Conservation (phyloP, 2,329 filamentous ascomycete species). For the Pseudogymnoascus sp. region DNA sequence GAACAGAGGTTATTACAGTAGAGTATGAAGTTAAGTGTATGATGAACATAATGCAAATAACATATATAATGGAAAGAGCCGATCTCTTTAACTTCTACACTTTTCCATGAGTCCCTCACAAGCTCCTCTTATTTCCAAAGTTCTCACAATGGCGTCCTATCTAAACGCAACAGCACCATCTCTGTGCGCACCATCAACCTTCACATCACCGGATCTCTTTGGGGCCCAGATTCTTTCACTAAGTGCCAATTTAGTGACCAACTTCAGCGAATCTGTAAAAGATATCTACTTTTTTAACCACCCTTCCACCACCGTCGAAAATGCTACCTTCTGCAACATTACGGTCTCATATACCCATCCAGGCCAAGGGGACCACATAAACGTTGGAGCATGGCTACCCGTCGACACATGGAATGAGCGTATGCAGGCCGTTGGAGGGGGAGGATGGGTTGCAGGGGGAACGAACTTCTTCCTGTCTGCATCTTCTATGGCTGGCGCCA, state of each 20-base stretch:
- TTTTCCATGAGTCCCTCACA: neutral
- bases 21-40: neutral
- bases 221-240: neutral
- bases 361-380: constrained; percentile 19
- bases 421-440: constrained; percentile 27
- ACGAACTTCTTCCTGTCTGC: constrained; percentile 14
- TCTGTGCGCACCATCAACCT: neutral
- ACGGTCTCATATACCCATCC: constrained; percentile 25
- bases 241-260: neutral
- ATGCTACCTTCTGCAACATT: constrained; percentile 25
- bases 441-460: constrained; percentile 25
- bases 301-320: neutral
- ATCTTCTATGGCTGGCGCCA: constrained; percentile 16
- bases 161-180: neutral
- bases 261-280: neutral
- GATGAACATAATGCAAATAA: neutral
- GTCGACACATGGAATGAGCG: constrained; percentile 25
- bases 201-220: neutral
- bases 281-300: neutral
- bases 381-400: constrained; percentile 24
- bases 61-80: neutral
- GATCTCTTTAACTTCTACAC: neutral
- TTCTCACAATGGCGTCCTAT: constrained; percentile 1
- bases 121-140: neutral
- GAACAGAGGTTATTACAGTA: neutral